Conservation (phyloP, 2,329 filamentous ascomycete genomes). For the Pestalotiopsis sp. region DNA sequence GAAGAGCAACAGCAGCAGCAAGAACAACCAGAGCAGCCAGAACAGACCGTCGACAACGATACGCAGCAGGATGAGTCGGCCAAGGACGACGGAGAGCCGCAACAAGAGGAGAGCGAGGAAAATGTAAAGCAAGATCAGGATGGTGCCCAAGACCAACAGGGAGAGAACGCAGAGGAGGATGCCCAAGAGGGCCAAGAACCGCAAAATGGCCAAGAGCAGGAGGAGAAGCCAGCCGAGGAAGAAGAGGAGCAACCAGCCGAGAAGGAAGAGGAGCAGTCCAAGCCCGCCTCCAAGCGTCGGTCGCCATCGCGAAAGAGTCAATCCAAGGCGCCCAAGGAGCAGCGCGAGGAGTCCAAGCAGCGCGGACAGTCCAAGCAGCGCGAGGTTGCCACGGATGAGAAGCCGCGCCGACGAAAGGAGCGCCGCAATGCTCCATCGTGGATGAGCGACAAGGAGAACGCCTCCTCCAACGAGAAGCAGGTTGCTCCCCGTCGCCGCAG, state of each 20-base stretch:
- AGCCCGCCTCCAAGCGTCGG: conserved; percentile 18
- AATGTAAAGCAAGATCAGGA: conserved; percentile 7
- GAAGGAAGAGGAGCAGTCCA: conserved; percentile 16
- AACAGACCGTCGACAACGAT: not conserved
- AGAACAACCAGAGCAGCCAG: not conserved
- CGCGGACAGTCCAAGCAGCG: conserved; percentile 23
- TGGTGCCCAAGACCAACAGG: not conserved
- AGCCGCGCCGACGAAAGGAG: conserved; percentile 18
- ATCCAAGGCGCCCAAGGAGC: conserved; percentile 22
- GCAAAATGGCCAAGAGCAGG: conserved; percentile 21
- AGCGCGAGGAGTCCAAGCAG: conserved; percentile 16
- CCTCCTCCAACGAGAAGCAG: conserved; percentile 26
- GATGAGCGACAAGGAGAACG: conserved; percentile 25
- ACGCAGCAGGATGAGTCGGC: not conserved
- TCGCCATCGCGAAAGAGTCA: conserved; percentile 43
- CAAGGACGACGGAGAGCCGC: not conserved
- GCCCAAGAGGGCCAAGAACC: conserved; percentile 6
- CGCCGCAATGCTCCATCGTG: conserved; percentile 30
- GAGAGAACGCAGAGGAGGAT: not conserved
- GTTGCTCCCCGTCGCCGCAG: conserved; percentile 25
- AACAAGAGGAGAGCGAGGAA: conserved; percentile 18
- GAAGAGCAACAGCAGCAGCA: conserved; percentile 6
- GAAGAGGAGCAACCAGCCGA: conserved; percentile 15
- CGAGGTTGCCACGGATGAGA: conserved; percentile 24
- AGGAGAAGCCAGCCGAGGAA: conserved; percentile 7